These are phyloP conservation scores for Arthrobotrys megalospora DNA, from an alignment of 2,329 filamentous ascomycete genomes.

Conservation along the genomic window DNA sequence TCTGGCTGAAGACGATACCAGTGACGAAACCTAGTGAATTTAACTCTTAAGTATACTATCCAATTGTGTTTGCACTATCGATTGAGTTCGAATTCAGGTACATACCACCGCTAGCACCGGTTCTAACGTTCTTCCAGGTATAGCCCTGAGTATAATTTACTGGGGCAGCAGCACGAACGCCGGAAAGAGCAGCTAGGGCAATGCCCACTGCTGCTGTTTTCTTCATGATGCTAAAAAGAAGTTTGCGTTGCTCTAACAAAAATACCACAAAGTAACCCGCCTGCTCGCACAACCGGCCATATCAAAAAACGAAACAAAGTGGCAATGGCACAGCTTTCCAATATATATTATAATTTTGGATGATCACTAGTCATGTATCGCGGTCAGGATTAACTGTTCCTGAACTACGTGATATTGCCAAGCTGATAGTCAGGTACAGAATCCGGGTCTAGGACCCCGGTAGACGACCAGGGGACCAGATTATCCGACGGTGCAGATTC, in stretches of 20 bases:
- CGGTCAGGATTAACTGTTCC: constrained; percentile 15
- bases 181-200: constrained; percentile 41
- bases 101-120: constrained; percentile 72
- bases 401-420: constrained; percentile 24
- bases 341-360: constrained; percentile 27
- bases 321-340: constrained; percentile 5
- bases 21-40: constrained; percentile 69
- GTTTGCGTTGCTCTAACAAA: constrained; percentile 36
- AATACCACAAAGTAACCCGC: constrained; percentile 43
- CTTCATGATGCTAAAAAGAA: constrained; percentile 40
- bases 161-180: constrained; percentile 34
- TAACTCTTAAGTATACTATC: neutral
- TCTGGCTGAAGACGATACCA: constrained; percentile 72
- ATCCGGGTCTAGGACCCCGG: constrained; percentile 25
- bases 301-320: neutral
- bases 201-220: constrained; percentile 25
- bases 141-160: constrained; percentile 63
- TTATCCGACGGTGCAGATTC: constrained; percentile 59
- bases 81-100: neutral
- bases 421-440: constrained; percentile 59
- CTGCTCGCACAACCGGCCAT: neutral
- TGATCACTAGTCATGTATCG: neutral
- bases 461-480: constrained; percentile 34
- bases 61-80: neutral
- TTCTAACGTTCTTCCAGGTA: constrained; percentile 71